Base-by-base conservation (phyloP, 208 protist species). In the Acanthamoeba triangularis region DNA sequence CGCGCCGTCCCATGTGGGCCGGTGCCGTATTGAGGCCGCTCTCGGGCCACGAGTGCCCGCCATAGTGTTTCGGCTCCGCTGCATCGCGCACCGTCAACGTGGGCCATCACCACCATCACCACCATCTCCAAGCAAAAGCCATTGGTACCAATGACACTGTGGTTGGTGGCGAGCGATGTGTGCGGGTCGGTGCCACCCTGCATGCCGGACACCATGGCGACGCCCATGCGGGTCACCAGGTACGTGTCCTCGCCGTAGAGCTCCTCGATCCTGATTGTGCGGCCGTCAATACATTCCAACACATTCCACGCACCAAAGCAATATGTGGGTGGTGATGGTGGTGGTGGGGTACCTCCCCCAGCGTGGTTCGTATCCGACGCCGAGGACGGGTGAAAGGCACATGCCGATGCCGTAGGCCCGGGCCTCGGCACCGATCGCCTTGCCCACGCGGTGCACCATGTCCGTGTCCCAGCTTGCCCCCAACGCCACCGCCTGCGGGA, bases 181-280 rank as follows among this genome's bases (percentile, higher is more conserved):
- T 80, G 72, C 72, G 72, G 72, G 72, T 80, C 72, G 2, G 72
- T 80, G 18, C 72, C 72, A 13, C 72, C 72, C 37, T 80, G 72
- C 33, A 80, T 1, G 8, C 69, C 69, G 18, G 69, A 80, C 18
- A 80, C 69, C 69, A 80, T 80, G 6, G 69, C 69, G 18, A 80
- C 69, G 37, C 35, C 69, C 33, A 80, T 47, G 1, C 69, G 69
- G 8, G 69, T 47, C 6, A 80, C 69, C 33, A 47, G 69, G 18
- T 80, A 80, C 33, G 69, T 80, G 37, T 80, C 69, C 20, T 80
- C 69, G 69, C 72, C 35, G 18, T 80, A 80, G 7, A 80, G 72
- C 33, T 80, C 72, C 35, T 80, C 72, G 20, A 80, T 25, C 23
- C 72, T 80, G 37, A n/a, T 80, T 2, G n/a, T 30, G 11, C 35